Conservation (phyloP, 129 eudicot genomes). For the Centrapalus pauciflorus region DNA sequence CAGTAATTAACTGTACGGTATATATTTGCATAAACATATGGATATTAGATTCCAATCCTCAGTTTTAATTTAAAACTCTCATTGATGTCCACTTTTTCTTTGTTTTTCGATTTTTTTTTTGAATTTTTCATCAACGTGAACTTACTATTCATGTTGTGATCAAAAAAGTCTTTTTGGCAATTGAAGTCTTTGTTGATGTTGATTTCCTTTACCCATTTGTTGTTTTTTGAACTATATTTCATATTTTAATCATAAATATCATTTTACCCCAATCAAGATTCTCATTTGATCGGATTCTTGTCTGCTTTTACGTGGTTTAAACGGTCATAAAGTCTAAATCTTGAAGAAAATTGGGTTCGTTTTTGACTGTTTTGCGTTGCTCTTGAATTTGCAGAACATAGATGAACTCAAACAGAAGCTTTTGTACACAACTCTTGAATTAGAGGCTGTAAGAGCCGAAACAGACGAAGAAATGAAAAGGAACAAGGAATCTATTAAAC, state of each 20-base stretch:
- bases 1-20: conserved; percentile 4
- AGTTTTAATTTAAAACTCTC: not conserved
- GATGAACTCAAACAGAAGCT: conserved; percentile 75
- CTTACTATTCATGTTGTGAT: not conserved
- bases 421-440: conserved; percentile 52
- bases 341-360: not conserved
- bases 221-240: conserved; percentile 2
- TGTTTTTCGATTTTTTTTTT: conserved; percentile 4
- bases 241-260: conserved; percentile 21
- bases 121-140: conserved; percentile 10
- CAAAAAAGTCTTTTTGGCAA: conserved; percentile 9
- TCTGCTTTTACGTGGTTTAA: conserved; percentile 19
- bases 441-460: conserved; percentile 57
- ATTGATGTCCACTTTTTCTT: not conserved
- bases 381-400: conserved; percentile 32
- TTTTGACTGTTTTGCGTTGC: not conserved
- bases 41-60: not conserved
- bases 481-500: conserved; percentile 44
- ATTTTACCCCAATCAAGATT: conserved; percentile 17
- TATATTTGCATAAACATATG: not conserved
- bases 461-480: conserved; percentile 50
- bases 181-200: conserved; percentile 24
- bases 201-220: conserved; percentile 15
- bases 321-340: not conserved
- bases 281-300: conserved; percentile 9